Percentiles rank a stretch among this genome's conserved stretches.
These are phyloP conservation scores for Starmerella etchellsii DNA, from an alignment of 805 yeast species.

Conservation along the genomic window DNA sequence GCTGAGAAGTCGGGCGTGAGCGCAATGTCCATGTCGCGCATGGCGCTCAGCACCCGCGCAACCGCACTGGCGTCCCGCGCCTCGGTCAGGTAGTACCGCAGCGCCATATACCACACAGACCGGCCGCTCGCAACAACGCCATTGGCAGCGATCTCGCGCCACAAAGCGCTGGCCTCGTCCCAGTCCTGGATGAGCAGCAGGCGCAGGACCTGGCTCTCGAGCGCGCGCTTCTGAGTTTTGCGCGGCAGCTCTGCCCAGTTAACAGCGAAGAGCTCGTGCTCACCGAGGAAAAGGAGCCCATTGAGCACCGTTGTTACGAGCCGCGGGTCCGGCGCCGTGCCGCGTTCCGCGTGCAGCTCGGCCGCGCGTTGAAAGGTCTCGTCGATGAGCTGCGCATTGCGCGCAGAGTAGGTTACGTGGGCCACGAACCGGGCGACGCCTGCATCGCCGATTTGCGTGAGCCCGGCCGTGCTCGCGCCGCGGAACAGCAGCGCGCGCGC, in stretches of 20 bases:
- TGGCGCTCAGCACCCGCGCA: slow-evolving; percentile 5
- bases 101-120: slow-evolving; percentile 8
- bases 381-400: slow-evolving; percentile 11
- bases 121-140: too few species aligned
- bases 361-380: slow-evolving; percentile 8
- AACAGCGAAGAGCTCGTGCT: slow-evolving; percentile 4
- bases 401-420: slow-evolving; percentile 10
- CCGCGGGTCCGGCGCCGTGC: not conserved
- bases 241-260: slow-evolving; percentile 4
- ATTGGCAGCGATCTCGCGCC: not conserved
- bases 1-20: slow-evolving; percentile 10
- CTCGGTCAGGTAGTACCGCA: slow-evolving; percentile 12
- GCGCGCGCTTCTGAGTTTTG: not conserved
- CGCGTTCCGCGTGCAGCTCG: not conserved
- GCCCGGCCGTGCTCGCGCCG: not conserved
- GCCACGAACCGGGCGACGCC: slow-evolving; percentile 13
- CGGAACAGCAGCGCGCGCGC: slow-evolving; percentile 17
- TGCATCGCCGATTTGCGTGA: slow-evolving; percentile 4
- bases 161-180: slow-evolving; percentile 5
- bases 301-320: slow-evolving; percentile 13
- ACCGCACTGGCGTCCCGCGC: slow-evolving; percentile 6
- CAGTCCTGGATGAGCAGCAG: slow-evolving; percentile 6
- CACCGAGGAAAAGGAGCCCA: slow-evolving; percentile 14
- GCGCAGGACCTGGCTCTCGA: slow-evolving; percentile 4
- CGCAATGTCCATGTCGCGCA: slow-evolving; percentile 5